Conservation (phyloP, 2,329 filamentous ascomycete genomes). For the Fragosphaeria purpurea region DNA sequence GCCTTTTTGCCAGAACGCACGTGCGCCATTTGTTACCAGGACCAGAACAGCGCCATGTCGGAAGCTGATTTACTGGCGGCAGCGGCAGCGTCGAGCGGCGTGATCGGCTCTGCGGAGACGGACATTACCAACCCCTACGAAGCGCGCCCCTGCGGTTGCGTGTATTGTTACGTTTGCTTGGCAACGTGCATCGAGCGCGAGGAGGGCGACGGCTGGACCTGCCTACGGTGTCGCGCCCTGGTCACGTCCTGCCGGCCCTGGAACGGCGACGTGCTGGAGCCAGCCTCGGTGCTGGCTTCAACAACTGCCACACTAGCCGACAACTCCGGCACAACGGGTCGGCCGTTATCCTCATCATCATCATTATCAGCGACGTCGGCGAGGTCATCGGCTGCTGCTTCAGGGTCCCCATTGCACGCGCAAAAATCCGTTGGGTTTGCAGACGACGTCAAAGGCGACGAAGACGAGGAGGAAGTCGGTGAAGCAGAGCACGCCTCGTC, state of each 20-base stretch:
- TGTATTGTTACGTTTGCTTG: constrained; percentile 96
- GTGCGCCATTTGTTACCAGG: constrained; percentile 93
- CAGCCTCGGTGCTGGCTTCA: constrained; percentile 18
- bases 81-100: constrained; percentile 59
- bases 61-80: constrained; percentile 67
- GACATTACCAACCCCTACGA: constrained; percentile 97
- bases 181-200: constrained; percentile 82
- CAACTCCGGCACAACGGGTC: background rate
- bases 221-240: constrained; percentile 74
- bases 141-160: constrained; percentile 74
- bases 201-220: constrained; percentile 89
- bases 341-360: background rate
- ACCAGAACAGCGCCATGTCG: constrained; percentile 68
- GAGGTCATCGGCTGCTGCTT: background rate
- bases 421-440: constrained; percentile 54
- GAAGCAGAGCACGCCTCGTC: constrained; percentile 15
- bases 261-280: constrained; percentile 76
- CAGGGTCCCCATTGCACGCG: constrained; percentile 8
- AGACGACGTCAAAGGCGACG: constrained; percentile 36
- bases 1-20: constrained; percentile 84
- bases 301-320: background rate
- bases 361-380: too few species aligned
- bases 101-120: constrained; percentile 79
- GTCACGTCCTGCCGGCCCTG: constrained; percentile 84
- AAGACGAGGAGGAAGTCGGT: constrained; percentile 12